phyloP scores from a whole-genome alignment of 495 filamentous ascomycete genomes.

The Neurospora sp. region DNA sequence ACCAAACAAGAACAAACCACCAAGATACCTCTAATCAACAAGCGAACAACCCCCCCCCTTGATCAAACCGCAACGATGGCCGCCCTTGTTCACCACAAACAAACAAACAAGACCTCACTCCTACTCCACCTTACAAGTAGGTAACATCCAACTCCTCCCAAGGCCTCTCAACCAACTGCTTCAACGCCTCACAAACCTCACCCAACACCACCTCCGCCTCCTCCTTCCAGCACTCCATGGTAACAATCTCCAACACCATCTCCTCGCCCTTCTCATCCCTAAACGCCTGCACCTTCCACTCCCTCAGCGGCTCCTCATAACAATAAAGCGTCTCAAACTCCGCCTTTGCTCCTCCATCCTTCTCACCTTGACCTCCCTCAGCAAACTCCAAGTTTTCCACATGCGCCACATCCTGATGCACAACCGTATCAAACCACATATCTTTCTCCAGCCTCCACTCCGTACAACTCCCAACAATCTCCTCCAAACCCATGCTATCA shows the following conservation, averaged over 20 bases:
- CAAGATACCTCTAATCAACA: neutral
- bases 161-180: constrained; percentile 19
- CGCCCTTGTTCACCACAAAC: neutral
- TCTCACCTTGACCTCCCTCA: neutral
- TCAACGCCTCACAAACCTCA: constrained; percentile 22
- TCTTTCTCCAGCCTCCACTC: constrained; percentile 8
- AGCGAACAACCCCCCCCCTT: neutral
- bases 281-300: constrained; percentile 38
- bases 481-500: constrained; percentile 27
- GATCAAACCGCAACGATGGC: neutral
- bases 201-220: constrained; percentile 25
- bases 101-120: neutral
- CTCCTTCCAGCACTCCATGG: constrained; percentile 30
- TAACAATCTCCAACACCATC: constrained; percentile 33
- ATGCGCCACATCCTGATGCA: constrained; percentile 38
- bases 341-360: constrained; percentile 11
- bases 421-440: constrained; percentile 33
- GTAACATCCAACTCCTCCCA: constrained; percentile 3
- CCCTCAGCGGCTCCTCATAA: constrained; percentile 32
- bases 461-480: constrained; percentile 22
- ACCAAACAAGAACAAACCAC: neutral
- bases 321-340: constrained; percentile 35
- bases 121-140: neutral
- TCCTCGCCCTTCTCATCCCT: constrained; percentile 23
- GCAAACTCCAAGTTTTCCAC: constrained; percentile 15